Evolutionary conservation across 306 rosid species (phyloP).

Genomic region (Vicia villosa): DNA sequence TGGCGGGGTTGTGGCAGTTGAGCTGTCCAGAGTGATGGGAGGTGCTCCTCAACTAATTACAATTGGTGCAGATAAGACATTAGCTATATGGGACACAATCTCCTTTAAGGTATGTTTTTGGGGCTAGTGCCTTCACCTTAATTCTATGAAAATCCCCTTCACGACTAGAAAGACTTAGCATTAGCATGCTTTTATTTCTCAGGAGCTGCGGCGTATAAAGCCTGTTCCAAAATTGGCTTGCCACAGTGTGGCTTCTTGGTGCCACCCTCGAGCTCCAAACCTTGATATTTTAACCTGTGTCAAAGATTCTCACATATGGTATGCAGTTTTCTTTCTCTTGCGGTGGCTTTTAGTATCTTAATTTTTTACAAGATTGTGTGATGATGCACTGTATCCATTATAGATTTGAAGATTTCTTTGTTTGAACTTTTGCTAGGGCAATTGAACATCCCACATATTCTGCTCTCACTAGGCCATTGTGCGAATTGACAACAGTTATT

Average conservation of each 20-base stretch:
- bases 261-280: constrained; percentile 99
- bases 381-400: constrained; percentile 22
- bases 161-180: constrained; percentile 35
- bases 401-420: constrained; percentile 27
- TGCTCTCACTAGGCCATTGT: constrained; percentile 96
- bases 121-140: constrained; percentile 15
- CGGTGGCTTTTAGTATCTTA: constrained; percentile 32
- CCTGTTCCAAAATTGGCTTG: constrained; percentile 96
- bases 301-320: constrained; percentile 98
- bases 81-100: constrained; percentile 98
- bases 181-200: constrained; percentile 39
- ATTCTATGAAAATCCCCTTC: constrained; percentile 27
- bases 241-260: constrained; percentile 99
- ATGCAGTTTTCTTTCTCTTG: constrained; percentile 31
- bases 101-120: constrained; percentile 73
- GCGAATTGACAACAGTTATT: constrained; percentile 88
- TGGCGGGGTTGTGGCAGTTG: constrained; percentile 98
- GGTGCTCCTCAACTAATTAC: constrained; percentile 97
- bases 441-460: constrained; percentile 98
- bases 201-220: constrained; percentile 96
- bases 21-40: constrained; percentile 95
- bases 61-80: constrained; percentile 95
- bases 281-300: constrained; percentile 97
- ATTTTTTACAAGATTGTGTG: constrained; percentile 3
- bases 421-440: constrained; percentile 67